Evolutionary conservation across 345 rosid genomes (phyloP).

Genomic region (Moringa oleifera): DNA sequence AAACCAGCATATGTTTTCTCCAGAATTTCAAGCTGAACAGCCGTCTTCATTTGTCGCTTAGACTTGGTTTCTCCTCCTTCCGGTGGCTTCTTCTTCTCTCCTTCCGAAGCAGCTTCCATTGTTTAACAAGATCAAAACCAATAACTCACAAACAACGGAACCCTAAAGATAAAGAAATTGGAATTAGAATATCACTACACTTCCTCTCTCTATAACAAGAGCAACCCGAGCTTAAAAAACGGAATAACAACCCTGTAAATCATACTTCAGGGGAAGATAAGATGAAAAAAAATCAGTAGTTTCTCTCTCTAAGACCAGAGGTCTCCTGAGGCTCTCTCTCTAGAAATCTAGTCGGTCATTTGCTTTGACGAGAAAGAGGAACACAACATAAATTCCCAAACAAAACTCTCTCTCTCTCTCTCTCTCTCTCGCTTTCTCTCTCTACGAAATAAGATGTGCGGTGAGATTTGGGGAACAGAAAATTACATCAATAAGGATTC

Average conservation of each 20-base stretch:
- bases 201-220: conserved; percentile 7
- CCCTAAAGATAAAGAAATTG: conserved; percentile 20
- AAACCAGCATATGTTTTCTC: conserved; percentile 77
- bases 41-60: conserved; percentile 90
- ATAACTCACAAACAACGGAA: conserved; percentile 13
- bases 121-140: not conserved
- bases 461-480: conserved; percentile 31
- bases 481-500: conserved; percentile 27
- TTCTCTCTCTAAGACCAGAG: conserved; percentile 10
- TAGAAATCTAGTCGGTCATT: conserved; percentile 11
- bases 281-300: not conserved
- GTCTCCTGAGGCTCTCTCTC: not conserved
- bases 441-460: conserved; percentile 55
- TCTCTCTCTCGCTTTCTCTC: conserved; percentile 21
- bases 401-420: conserved; percentile 13
- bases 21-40: conserved; percentile 80
- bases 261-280: not conserved
- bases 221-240: conserved; percentile 14
- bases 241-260: conserved; percentile 9
- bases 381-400: conserved; percentile 32
- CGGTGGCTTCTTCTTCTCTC: conserved; percentile 51
- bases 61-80: conserved; percentile 58
- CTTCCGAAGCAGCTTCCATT: conserved; percentile 52
- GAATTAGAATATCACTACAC: conserved; percentile 16
- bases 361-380: conserved; percentile 35